Conservation (phyloP, 2,329 filamentous ascomycete genomes). For the Fusarium penzigii region DNA sequence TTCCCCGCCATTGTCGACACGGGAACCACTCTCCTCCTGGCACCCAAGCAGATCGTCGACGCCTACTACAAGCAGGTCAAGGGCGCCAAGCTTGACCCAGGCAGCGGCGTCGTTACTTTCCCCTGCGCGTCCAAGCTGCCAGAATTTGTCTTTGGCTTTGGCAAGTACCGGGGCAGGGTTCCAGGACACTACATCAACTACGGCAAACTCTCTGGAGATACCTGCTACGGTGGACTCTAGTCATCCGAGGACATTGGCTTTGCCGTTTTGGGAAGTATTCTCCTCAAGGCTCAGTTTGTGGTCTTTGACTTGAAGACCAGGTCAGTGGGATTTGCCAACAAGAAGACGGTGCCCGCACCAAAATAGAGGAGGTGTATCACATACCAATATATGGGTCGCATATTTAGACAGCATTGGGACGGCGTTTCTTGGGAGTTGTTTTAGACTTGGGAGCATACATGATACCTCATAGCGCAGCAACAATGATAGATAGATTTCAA, state of each 20-base stretch:
- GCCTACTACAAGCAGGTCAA: constrained; percentile 61
- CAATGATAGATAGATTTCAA: background rate
- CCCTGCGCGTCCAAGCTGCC: constrained; percentile 55
- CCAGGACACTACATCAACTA: constrained; percentile 43
- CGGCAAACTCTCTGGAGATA: constrained; percentile 23
- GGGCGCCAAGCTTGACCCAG: constrained; percentile 47
- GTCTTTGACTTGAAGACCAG: constrained; percentile 39
- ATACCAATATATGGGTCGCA: too few species aligned
- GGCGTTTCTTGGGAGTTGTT: background rate
- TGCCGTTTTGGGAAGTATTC: constrained; percentile 42
- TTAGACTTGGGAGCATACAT: background rate
- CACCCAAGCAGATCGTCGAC: constrained; percentile 52
- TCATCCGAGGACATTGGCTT: constrained; percentile 38
- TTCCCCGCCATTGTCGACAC: constrained; percentile 66
- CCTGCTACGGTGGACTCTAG: constrained; percentile 43
- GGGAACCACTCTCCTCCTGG: constrained; percentile 66
- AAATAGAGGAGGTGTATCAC: background rate
- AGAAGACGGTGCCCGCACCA: constrained; percentile 22
- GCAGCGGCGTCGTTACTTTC: constrained; percentile 58
- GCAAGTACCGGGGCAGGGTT: constrained; percentile 34
- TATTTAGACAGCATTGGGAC: background rate
- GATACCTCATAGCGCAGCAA: background rate
- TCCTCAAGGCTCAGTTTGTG: constrained; percentile 48
- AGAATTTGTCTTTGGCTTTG: constrained; percentile 39
- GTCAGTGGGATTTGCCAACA: constrained; percentile 42